Evolutionary conservation across 371 early-diverging fungal genomes (phyloP), one percentile per base, ranked within the genome.

Genomic region (Umbelopsis sp.): DNA sequence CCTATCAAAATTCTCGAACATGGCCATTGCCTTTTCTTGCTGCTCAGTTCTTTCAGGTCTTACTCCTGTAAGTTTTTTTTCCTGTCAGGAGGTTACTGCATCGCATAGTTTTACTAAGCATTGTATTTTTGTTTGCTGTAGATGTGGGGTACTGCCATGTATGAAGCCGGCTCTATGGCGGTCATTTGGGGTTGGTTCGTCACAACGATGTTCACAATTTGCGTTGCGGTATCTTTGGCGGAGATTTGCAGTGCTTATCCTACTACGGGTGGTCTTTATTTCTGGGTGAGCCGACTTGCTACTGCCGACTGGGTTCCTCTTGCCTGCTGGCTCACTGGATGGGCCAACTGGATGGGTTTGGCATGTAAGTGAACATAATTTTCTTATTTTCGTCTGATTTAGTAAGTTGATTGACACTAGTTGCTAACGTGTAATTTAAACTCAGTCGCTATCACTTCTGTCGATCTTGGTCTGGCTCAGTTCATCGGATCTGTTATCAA

Each of bases 221-320:
- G 84, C 18, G 85, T 91, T 35, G 91, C 88, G 32, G 73, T 88
- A 57, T 83, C 87, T 2, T 77, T 92, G 79, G 92, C 91, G 20
- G 92, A 92, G 75, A 92, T 92, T 68, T 91, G 91, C 74, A 83
- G 84, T 63, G 86, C 91, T 16, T 91, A 81, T 74, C 91, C 91
- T n/a, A 90, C 89, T 32, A 85, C 89, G 8, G 91, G 92, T 57
- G 89, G 87, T 52, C 77, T 92, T 14, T 92, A 92, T 78, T 90
- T 86, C 73, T 91, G 89, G 88, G 83, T 87, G 14, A 77, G 77
- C 9, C 73, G 77, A 18, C 75, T 87, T 29, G 85, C 86, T 2
- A 79, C 83, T n/a, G 73, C 81, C 8, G 76, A 80, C 44, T 88
- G 85, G 81, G 83, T 85, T 46, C 88, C 88, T 20, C 73, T 88